Percentiles rank a stretch among this genome's conserved stretches.
phyloP scores from a whole-genome alignment of 371 early-diverging fungal species.

The Funneliformis caledonium region DNA sequence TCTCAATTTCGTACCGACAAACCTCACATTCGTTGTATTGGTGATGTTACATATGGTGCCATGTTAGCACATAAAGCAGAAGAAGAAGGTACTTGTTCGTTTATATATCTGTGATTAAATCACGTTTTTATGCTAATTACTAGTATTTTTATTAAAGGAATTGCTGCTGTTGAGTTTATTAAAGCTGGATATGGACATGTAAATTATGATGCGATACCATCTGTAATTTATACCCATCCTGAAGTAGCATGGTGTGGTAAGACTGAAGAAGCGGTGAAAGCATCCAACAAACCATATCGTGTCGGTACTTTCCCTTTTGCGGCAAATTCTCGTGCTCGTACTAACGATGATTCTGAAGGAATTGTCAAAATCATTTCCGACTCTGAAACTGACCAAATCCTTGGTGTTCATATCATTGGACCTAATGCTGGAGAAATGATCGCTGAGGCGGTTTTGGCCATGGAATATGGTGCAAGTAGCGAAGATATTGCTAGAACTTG shows the following conservation, averaged over 20 bases:
- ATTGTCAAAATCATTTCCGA: conserved; percentile 95
- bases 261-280: conserved; percentile 93
- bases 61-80: conserved; percentile 99
- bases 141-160: conserved; percentile 49
- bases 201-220: conserved; percentile 97
- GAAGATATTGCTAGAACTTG: conserved; percentile 98
- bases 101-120: neutral
- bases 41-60: conserved; percentile 95
- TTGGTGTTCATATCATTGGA: conserved; percentile 97
- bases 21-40: conserved; percentile 91
- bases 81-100: conserved; percentile 79
- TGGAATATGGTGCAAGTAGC: conserved; percentile 96
- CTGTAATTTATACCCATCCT: conserved; percentile 98
- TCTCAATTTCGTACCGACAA: conserved; percentile 90
- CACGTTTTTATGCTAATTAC: conserved; percentile 15
- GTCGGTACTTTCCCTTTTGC: conserved; percentile 93
- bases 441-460: conserved; percentile 95
- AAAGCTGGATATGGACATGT: conserved; percentile 94
- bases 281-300: conserved; percentile 82
- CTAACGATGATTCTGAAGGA: conserved; percentile 95
- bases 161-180: conserved; percentile 95
- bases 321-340: conserved; percentile 98
- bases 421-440: conserved; percentile 99
- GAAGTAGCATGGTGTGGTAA: conserved; percentile 99
- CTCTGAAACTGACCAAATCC: conserved; percentile 92